phyloP scores from a whole-genome alignment of 805 yeast genomes.

The Wickerhamomyces alni region DNA sequence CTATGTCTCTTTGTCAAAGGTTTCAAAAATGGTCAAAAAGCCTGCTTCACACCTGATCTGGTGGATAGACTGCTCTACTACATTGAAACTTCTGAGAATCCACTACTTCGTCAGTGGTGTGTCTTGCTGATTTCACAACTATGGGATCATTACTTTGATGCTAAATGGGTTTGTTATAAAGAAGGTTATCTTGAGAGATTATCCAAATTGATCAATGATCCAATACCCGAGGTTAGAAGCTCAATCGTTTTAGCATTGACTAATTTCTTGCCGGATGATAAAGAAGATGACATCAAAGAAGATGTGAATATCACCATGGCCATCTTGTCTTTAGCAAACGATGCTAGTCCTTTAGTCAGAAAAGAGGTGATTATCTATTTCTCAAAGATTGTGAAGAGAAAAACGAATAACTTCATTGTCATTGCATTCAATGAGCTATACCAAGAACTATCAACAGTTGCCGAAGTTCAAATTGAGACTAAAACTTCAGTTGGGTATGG shows the following conservation, averaged over 20 bases:
- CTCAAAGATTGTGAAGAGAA: conserved; percentile 64
- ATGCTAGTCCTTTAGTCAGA: conserved; percentile 86
- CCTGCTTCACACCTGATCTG: conserved; percentile 71
- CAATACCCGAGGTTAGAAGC: conserved; percentile 92
- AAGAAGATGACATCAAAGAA: conserved; percentile 44
- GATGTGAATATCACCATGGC: conserved; percentile 68
- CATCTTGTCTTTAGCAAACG: conserved; percentile 63
- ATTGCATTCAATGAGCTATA: conserved; percentile 82
- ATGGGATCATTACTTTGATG: conserved; percentile 67
- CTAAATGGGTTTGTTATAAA: conserved; percentile 62
- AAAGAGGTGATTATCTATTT: conserved; percentile 77
- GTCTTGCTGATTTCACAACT: conserved; percentile 70
- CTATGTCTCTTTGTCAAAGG: conserved; percentile 79
- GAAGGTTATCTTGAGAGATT: conserved; percentile 57
- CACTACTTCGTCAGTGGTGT: conserved; percentile 90
- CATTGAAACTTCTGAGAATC: conserved; percentile 69
- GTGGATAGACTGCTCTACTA: conserved; percentile 61
- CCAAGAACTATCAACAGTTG: conserved; percentile 49
- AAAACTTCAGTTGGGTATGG: conserved; percentile 79
- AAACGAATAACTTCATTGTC: conserved; percentile 70
- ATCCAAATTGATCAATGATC: conserved; percentile 62
- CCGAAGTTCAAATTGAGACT: conserved; percentile 47
- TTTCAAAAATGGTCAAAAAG: conserved; percentile 70
- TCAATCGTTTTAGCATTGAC: conserved; percentile 73
- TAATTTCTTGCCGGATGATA: conserved; percentile 50